These are phyloP conservation scores for Neurospora sp. DNA, from an alignment of 495 filamentous ascomycete species.

Conservation along the genomic window DNA sequence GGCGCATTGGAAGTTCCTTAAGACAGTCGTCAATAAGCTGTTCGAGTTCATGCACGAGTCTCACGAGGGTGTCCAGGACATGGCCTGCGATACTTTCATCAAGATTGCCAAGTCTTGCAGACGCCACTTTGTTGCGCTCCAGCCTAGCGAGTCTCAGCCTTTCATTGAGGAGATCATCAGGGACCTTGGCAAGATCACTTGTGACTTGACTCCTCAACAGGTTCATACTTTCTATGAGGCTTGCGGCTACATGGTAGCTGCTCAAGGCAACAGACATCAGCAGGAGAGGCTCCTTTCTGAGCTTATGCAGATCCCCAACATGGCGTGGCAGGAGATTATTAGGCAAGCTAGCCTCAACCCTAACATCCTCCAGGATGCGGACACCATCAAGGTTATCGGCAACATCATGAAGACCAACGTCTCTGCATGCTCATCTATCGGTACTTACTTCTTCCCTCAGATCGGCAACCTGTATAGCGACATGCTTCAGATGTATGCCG, in stretches of 20 bases:
- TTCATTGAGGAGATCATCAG: conserved; percentile 99
- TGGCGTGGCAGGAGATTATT: conserved; percentile 93
- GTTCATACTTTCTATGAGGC: conserved; percentile 99
- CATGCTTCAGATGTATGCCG: conserved; percentile 97
- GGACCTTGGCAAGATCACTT: conserved; percentile 88
- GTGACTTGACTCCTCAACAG: conserved; percentile 89
- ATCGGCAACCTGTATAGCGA: conserved; percentile 96
- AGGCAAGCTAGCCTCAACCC: conserved; percentile 70
- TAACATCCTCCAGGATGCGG: conserved; percentile 71
- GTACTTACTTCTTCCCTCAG: conserved; percentile 97
- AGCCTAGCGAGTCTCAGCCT: conserved; percentile 86
- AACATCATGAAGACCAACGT: conserved; percentile 99
- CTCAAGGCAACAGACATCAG: conserved; percentile 82
- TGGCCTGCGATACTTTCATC: conserved; percentile 99
- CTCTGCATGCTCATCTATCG: conserved; percentile 89
- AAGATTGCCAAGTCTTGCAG: conserved; percentile 99
- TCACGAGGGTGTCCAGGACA: conserved; percentile 98
- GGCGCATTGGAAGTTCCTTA: conserved; percentile 99
- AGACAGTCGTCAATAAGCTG: conserved; percentile 98
- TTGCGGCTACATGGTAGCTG: conserved; percentile 98
- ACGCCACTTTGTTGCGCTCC: conserved; percentile 90
- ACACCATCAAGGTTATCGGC: conserved; percentile 95
- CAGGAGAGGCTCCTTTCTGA: conserved; percentile 88
- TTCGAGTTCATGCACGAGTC: conserved; percentile 99
- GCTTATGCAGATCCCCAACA: conserved; percentile 85